Evolutionary conservation across 805 yeast species (phyloP).

Genomic region (Hanseniaspora hatyaiensis): DNA sequence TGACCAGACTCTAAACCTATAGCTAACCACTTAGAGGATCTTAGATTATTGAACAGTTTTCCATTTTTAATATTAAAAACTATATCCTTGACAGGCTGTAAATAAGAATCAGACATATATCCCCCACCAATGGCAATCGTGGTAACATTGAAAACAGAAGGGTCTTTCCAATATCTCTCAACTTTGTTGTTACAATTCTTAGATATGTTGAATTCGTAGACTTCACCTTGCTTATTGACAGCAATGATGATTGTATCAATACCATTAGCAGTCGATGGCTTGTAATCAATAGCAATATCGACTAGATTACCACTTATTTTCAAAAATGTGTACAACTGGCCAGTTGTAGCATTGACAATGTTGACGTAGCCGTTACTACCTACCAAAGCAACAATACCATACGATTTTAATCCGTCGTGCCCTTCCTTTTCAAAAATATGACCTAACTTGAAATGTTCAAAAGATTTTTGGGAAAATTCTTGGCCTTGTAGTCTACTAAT

Average conservation of each 20-base stretch:
- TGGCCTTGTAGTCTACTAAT: conserved; percentile 86
- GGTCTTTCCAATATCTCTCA: conserved; percentile 67
- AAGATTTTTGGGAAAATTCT: conserved; percentile 68
- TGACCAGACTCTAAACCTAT: conserved; percentile 82
- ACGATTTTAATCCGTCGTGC: conserved; percentile 17
- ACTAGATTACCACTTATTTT: conserved; percentile 78
- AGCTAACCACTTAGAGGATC: conserved; percentile 67
- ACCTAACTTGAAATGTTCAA: conserved; percentile 74
- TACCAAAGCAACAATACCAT: conserved; percentile 61
- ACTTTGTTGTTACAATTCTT: conserved; percentile 36
- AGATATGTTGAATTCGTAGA: conserved; percentile 67
- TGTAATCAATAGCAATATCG: conserved; percentile 45
- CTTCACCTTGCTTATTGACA: conserved; percentile 69
- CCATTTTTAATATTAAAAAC: conserved; percentile 17
- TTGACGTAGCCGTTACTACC: conserved; percentile 92
- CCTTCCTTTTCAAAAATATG: conserved; percentile 26
- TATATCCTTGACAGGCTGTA: conserved; percentile 23
- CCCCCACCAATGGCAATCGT: conserved; percentile 60
- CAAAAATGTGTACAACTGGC: conserved; percentile 80
- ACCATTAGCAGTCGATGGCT: conserved; percentile 21
- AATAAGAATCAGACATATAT: conserved; percentile 24
- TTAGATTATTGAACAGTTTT: conserved; percentile 16
- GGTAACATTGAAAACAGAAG: conserved; percentile 75
- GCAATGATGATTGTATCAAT: conserved; percentile 37
- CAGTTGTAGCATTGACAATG: conserved; percentile 58